phyloP scores from a whole-genome alignment of 805 yeast genomes.

The Monosporozyma servazzii region DNA sequence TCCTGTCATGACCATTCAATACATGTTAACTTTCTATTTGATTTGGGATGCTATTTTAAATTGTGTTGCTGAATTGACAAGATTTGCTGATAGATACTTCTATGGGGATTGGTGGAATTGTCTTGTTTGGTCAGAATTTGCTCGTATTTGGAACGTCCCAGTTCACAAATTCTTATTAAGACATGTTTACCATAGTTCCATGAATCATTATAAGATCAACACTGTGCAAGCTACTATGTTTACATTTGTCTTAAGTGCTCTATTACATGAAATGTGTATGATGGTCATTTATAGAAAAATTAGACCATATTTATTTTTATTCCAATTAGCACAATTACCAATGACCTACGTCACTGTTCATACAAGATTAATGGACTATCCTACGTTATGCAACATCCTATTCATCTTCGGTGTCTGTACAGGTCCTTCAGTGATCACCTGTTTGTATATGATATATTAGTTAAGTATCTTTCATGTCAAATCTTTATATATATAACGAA shows the following conservation, averaged over 20 bases:
- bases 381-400: conserved; percentile 63
- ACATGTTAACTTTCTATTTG: conserved; percentile 70
- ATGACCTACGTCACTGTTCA: conserved; percentile 56
- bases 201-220: conserved; percentile 60
- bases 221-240: conserved; percentile 62
- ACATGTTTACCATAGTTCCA: conserved; percentile 89
- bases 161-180: conserved; percentile 83
- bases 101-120: conserved; percentile 99
- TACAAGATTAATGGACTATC: conserved; percentile 44
- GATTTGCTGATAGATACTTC: conserved; percentile 84
- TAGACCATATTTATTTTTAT: conserved; percentile 66
- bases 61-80: conserved; percentile 78
- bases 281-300: conserved; percentile 69
- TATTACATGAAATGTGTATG: conserved; percentile 91
- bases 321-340: conserved; percentile 88
- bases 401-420: conserved; percentile 89
- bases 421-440: conserved; percentile 85
- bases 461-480: background rate
- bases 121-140: conserved; percentile 84
- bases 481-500: background rate
- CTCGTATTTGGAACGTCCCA: conserved; percentile 90
- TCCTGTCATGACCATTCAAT: conserved; percentile 70
- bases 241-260: conserved; percentile 70
- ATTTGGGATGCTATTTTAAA: conserved; percentile 95
- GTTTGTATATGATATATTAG: conserved; percentile 70